Evolutionary conservation across 2,329 filamentous ascomycete genomes (phyloP).

Genomic region (Epichloe scottii): DNA sequence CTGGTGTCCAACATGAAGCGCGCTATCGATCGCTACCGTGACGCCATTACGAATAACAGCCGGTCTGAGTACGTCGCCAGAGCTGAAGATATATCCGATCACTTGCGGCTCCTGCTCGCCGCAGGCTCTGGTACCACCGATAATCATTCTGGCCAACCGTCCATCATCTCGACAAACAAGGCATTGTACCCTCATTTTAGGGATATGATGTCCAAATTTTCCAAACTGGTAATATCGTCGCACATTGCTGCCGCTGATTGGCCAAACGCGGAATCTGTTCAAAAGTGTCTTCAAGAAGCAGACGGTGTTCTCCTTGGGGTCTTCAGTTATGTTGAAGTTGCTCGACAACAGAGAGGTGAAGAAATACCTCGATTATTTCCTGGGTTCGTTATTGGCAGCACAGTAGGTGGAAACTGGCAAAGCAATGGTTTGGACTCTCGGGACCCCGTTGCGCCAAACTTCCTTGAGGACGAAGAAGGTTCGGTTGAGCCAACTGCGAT

Average conservation of each 20-base stretch:
- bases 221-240: conserved; percentile 95
- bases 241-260: conserved; percentile 96
- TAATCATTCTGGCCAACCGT: conserved; percentile 96
- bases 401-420: conserved; percentile 77
- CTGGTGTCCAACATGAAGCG: conserved; percentile 88
- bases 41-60: conserved; percentile 72
- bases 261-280: conserved; percentile 83
- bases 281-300: conserved; percentile 94
- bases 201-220: conserved; percentile 99
- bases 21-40: conserved; percentile 79
- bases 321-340: conserved; percentile 92
- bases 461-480: conserved; percentile 72
- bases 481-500: conserved; percentile 56
- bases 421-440: conserved; percentile 53
- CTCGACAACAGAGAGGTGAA: conserved; percentile 82
- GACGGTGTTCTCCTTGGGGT: conserved; percentile 90
- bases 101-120: conserved; percentile 82
- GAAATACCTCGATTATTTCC: conserved; percentile 87
- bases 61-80: conserved; percentile 84
- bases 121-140: conserved; percentile 95
- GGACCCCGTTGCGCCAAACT: conserved; percentile 67
- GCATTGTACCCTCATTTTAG: conserved; percentile 92
- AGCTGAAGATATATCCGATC: conserved; percentile 97
- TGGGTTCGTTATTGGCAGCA: conserved; percentile 82
- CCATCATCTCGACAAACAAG: conserved; percentile 98